These are phyloP conservation scores for Malus hybrid DNA, from an alignment of 331 rosid genomes.

Conservation along the genomic window DNA sequence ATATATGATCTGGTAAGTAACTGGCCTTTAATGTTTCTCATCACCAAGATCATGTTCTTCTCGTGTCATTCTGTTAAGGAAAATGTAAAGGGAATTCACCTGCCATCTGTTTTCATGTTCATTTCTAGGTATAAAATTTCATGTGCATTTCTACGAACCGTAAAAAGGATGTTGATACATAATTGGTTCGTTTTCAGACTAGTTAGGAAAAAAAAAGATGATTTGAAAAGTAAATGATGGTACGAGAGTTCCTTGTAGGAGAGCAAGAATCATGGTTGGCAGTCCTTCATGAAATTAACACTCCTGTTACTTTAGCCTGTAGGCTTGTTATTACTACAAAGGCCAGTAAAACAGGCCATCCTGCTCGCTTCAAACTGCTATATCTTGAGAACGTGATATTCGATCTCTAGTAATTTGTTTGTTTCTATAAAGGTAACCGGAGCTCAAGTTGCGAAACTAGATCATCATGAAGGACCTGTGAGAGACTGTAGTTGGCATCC, in stretches of 20 bases:
- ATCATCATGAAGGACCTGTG: conserved; percentile 85
- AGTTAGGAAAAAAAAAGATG: not conserved
- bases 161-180: not conserved
- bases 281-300: not conserved
- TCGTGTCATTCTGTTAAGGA: not conserved
- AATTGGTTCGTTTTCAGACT: not conserved
- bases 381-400: not conserved
- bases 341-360: not conserved
- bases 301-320: not conserved
- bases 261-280: not conserved
- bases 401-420: conserved; percentile 1
- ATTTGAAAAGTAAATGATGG: not conserved
- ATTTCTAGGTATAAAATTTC: no score
- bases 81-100: not conserved
- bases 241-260: not conserved
- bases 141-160: not conserved
- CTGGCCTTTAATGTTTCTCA: not conserved
- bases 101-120: not conserved
- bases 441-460: conserved; percentile 74
- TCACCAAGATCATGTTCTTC: not conserved
- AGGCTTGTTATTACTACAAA: not conserved
- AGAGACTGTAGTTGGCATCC: conserved; percentile 99
- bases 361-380: not conserved
- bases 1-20: conserved; percentile 77
- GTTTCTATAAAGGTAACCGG: conserved; percentile 54